These are phyloP conservation scores for Lineolata rhizophorae DNA, from an alignment of 495 filamentous ascomycete species.

Conservation along the genomic window DNA sequence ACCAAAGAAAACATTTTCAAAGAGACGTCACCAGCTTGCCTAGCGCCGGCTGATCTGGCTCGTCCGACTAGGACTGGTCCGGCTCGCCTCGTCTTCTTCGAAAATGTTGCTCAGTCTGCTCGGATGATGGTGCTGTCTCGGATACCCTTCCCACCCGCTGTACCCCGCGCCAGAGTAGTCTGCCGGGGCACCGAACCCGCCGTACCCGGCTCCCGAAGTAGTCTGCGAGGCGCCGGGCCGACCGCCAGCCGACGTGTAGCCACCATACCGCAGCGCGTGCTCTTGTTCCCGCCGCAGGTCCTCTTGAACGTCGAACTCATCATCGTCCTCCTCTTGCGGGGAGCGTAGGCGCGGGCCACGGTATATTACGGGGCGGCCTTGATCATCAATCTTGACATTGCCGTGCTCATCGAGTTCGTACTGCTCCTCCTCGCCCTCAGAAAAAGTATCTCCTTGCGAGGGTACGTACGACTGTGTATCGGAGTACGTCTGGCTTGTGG, in stretches of 20 bases:
- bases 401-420: constrained; percentile 25
- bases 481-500: too few relatives aligned
- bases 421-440: constrained; percentile 31
- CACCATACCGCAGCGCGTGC: constrained; percentile 24
- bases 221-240: constrained; percentile 6
- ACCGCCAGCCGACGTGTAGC: constrained; percentile 3
- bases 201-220: constrained; percentile 3
- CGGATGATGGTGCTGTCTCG: constrained; percentile 68
- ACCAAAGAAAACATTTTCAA: too few relatives aligned
- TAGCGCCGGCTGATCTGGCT: too few relatives aligned
- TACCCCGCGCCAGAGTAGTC: constrained; percentile 21
- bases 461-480: too few relatives aligned
- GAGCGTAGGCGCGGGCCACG: constrained; percentile 11
- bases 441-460: too few relatives aligned
- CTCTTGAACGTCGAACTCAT: constrained; percentile 30
- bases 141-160: constrained; percentile 39
- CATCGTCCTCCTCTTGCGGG: constrained; percentile 21
- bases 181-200: constrained; percentile 14
- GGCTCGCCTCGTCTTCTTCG: constrained; percentile 56
- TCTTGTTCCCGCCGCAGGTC: constrained; percentile 26
- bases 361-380: constrained; percentile 22
- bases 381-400: constrained; percentile 25
- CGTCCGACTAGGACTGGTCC: too few relatives aligned
- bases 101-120: constrained; percentile 86
- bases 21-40: too few relatives aligned